phyloP scores from a whole-genome alignment of 140 eudicot genomes.

The Anethum foeniculum region DNA sequence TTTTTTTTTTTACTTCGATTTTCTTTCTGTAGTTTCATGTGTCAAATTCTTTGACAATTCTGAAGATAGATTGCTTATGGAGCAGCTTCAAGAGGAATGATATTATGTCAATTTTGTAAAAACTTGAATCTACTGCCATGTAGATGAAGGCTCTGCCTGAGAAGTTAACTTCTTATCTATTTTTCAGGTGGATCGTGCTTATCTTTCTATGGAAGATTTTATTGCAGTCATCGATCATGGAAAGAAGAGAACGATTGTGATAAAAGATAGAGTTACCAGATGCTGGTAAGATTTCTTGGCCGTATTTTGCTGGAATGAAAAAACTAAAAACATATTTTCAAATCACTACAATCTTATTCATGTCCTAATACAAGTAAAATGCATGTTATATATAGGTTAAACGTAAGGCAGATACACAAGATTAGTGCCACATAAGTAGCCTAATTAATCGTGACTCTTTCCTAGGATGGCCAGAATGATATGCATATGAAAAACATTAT shows the following conservation, averaged over 20 bases:
- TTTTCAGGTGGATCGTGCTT: conserved; percentile 80
- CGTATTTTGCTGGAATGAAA: not conserved
- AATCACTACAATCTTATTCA: not conserved
- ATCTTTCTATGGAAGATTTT: conserved; percentile 59
- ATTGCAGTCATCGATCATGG: conserved; percentile 90
- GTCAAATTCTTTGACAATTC: not conserved
- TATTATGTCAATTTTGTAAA: not conserved
- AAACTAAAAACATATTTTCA: not conserved
- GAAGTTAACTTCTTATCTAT: not conserved
- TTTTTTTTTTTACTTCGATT: too few species aligned
- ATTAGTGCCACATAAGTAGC: not conserved
- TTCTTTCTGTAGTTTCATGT: not conserved
- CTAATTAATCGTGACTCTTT: not conserved
- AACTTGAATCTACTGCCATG: not conserved
- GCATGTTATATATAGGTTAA: not conserved
- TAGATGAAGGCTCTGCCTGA: not conserved
- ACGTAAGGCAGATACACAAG: not conserved
- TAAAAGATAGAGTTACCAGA: conserved; percentile 95
- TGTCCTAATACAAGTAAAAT: not conserved
- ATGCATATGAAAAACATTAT: not conserved
- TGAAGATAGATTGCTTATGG: not conserved
- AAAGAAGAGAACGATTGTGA: conserved; percentile 37
- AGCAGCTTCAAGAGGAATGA: not conserved
- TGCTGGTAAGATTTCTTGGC: conserved; percentile 43
- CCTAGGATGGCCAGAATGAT: not conserved